phyloP scores from a whole-genome alignment of 1,284 basidiomycete species.

The Irpex lacteus region DNA sequence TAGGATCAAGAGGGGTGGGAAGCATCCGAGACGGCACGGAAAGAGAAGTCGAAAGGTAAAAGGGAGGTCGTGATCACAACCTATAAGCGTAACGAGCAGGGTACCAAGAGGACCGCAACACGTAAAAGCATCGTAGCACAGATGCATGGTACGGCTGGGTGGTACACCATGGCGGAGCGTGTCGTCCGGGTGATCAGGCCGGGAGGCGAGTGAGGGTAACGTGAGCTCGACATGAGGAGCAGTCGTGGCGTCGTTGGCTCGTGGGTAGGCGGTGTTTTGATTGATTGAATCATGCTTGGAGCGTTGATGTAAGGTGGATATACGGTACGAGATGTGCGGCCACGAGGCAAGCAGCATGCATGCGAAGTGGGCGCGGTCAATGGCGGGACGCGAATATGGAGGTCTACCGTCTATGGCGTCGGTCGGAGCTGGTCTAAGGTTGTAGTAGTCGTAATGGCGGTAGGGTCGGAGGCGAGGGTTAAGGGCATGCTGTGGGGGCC shows the following conservation, averaged over 20 bases:
- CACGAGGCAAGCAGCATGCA: neutral
- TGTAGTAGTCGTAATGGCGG: neutral
- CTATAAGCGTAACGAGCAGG: neutral
- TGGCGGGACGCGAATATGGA: neutral
- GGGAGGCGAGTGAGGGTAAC: neutral
- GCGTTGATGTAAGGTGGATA: neutral
- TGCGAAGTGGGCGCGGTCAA: neutral
- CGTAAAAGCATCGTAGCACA: neutral
- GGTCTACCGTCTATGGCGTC: neutral
- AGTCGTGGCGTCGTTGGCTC: neutral
- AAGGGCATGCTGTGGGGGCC: neutral
- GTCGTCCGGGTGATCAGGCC: neutral
- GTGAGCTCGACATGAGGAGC: neutral
- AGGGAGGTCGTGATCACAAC: neutral
- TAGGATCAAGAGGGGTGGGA: neutral
- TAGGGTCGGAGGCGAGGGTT: neutral
- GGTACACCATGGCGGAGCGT: neutral
- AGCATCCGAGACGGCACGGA: neutral
- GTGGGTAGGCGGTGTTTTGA: neutral
- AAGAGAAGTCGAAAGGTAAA: neutral
- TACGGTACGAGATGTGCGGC: neutral
- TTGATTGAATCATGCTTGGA: neutral
- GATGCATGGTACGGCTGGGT: neutral
- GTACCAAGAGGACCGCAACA: neutral
- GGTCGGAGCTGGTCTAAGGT: neutral